Evolutionary conservation across 1,284 basidiomycete genomes (phyloP), one percentile per base, ranked within the genome.

Genomic region (Sporisorium reilianum): DNA sequence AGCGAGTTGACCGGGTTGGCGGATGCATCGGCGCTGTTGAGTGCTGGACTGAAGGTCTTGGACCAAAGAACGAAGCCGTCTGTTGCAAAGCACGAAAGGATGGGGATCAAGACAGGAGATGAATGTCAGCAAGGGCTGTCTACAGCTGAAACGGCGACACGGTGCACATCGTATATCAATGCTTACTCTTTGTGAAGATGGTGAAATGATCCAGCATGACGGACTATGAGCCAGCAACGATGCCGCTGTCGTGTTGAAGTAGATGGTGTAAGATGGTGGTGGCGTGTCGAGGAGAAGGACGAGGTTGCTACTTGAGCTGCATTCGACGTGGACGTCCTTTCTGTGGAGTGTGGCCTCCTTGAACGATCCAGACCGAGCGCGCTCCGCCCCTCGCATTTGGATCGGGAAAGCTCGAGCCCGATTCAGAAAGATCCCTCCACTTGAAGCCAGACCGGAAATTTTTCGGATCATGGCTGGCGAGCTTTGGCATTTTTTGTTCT

Each of bases 41-140:
- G 53, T 0, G 71, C 70, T 1, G 79, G 75, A 16, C 75, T 78
- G 62, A 83, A 84, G 16, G 76, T 71, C 48, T 75, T 75, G 32
- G 77, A 80, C 80, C 81, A 84, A 18, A 84, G 66, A 9, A 83
- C 80, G 16, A 80, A 42, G 28, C 82, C 83, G 22, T 73, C 36
- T 38, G 36, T 18, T 18, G 36, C 36, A 18, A 38, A 38, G 11
- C 34, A 36, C n/a, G n/a, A n/a, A 36, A 36, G 34, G 14, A 14
- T 12, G 34, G 12, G 12, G 34, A 38, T n/a, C n/a, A n/a, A n/a
- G n/a, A n/a, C n/a, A n/a, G n/a, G 14, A n/a, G 36, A 38, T 18
- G 36, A 38, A n/a, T 18, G 36, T 38, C 36, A 38, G 36, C 36
- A 11, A 38, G 36, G n/a, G 36, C 14, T 8, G 16, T 38, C 36